Evolutionary conservation across 441 rosid genomes (phyloP).

Genomic region (Populus hybrid): DNA sequence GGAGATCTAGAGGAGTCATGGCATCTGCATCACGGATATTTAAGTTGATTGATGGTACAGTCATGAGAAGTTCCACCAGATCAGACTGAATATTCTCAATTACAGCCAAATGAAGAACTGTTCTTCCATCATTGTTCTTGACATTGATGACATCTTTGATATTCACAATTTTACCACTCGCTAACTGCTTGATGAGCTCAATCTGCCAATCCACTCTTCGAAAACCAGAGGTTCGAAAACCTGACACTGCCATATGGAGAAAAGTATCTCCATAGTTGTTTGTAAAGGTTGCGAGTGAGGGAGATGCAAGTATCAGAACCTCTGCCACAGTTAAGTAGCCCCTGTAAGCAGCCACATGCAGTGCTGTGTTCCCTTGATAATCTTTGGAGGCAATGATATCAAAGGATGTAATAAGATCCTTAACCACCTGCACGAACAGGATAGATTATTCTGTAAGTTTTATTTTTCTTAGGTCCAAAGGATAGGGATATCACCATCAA

Average conservation of each 20-base stretch:
- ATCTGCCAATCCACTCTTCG: constrained; percentile 71
- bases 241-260: constrained; percentile 82
- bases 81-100: background rate
- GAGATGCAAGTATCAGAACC: constrained; percentile 46
- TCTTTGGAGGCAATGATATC: constrained; percentile 46
- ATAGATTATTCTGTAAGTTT: background rate
- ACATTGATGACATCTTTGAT: constrained; percentile 53
- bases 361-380: constrained; percentile 73
- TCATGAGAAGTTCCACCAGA: background rate
- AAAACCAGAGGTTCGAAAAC: constrained; percentile 73
- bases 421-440: constrained; percentile 56
- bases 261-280: constrained; percentile 77
- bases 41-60: constrained; percentile 44
- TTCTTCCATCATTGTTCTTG: constrained; percentile 68
- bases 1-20: constrained; percentile 84
- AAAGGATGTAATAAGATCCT: constrained; percentile 52
- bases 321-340: constrained; percentile 61
- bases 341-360: constrained; percentile 78
- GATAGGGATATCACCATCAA: background rate
- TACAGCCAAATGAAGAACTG: constrained; percentile 51
- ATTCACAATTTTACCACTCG: constrained; percentile 36
- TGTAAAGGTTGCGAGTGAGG: constrained; percentile 34
- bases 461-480: constrained; percentile 16
- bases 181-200: constrained; percentile 62
- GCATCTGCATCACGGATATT: constrained; percentile 58